These are phyloP conservation scores for Aspergillaceae sp. DNA, from an alignment of 2,329 filamentous ascomycete genomes.

Conservation along the genomic window DNA sequence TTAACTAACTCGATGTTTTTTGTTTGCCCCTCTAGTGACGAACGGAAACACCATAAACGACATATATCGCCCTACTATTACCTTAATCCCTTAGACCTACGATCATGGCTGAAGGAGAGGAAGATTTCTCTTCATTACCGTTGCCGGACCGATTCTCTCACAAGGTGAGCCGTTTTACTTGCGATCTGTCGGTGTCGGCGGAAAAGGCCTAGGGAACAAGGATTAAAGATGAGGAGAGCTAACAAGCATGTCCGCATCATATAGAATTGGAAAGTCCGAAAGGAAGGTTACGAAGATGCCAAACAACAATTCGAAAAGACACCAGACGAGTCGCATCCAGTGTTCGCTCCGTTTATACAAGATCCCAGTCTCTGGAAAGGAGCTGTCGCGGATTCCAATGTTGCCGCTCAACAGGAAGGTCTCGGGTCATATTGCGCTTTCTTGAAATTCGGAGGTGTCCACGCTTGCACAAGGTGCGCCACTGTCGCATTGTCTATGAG, in stretches of 20 bases:
- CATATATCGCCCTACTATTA: neutral
- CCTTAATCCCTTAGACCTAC: constrained; percentile 2
- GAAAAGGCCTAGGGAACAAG: neutral
- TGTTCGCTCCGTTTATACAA: constrained; percentile 77
- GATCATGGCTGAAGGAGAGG: constrained; percentile 36
- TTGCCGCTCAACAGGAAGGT: constrained; percentile 91
- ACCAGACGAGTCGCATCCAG: constrained; percentile 74
- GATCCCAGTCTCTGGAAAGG: constrained; percentile 85
- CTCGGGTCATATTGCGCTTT: constrained; percentile 83
- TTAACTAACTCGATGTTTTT: neutral
- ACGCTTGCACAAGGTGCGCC: constrained; percentile 60
- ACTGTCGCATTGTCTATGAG: neutral
- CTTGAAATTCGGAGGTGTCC: constrained; percentile 76
- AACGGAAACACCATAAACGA: too few species aligned
- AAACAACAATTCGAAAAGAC: constrained; percentile 77
- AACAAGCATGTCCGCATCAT: neutral
- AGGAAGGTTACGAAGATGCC: constrained; percentile 88
- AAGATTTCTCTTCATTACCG: constrained; percentile 37
- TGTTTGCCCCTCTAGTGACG: neutral
- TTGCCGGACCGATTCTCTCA: constrained; percentile 36
- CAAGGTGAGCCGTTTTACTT: constrained; percentile 24
- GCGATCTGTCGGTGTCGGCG: neutral
- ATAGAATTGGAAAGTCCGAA: constrained; percentile 91
- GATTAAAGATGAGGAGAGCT: neutral
- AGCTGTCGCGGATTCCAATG: constrained; percentile 88